These are phyloP conservation scores for Cordyceps sp. DNA, from an alignment of 2,329 filamentous ascomycete genomes.

Conservation along the genomic window DNA sequence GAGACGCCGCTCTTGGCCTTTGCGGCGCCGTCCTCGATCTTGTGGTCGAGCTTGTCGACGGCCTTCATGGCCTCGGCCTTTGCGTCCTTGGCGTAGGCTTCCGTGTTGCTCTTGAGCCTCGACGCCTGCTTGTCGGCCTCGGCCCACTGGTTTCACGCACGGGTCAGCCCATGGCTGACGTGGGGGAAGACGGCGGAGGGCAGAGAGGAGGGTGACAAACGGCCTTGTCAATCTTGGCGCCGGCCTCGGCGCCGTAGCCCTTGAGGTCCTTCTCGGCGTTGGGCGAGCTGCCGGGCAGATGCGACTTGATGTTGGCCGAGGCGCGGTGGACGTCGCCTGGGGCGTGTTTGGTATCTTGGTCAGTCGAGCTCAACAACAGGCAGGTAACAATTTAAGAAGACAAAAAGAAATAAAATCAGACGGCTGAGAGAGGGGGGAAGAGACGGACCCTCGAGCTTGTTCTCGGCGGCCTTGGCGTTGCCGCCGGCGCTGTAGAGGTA, in stretches of 20 bases:
- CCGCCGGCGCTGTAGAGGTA: conserved; percentile 85
- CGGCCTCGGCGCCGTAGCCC: conserved; percentile 26
- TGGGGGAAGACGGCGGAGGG: neutral
- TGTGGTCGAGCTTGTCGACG: conserved; percentile 69
- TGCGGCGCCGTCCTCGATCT: conserved; percentile 58
- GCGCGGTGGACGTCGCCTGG: conserved; percentile 65
- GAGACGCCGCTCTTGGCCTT: conserved; percentile 76
- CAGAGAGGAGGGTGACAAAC: conserved; percentile 29
- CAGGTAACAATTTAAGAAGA: neutral
- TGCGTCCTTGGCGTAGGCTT: conserved; percentile 43
- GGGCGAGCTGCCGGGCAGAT: conserved; percentile 44
- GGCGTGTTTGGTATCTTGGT: neutral
- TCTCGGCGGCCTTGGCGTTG: conserved; percentile 64
- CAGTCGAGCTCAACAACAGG: neutral
- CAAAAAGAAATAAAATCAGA: neutral
- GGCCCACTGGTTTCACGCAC: conserved; percentile 17
- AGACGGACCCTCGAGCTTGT: conserved; percentile 59
- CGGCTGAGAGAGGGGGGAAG: neutral
- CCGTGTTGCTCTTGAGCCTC: conserved; percentile 42
- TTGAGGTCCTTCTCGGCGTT: conserved; percentile 49
- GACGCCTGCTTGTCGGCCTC: conserved; percentile 47
- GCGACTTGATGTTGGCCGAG: conserved; percentile 46
- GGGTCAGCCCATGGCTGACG: neutral
- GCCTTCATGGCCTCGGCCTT: conserved; percentile 51
- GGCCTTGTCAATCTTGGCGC: conserved; percentile 49